Evolutionary conservation across 164 flowering plant species (phyloP).

Genomic region (Kingdonia uniflora): DNA sequence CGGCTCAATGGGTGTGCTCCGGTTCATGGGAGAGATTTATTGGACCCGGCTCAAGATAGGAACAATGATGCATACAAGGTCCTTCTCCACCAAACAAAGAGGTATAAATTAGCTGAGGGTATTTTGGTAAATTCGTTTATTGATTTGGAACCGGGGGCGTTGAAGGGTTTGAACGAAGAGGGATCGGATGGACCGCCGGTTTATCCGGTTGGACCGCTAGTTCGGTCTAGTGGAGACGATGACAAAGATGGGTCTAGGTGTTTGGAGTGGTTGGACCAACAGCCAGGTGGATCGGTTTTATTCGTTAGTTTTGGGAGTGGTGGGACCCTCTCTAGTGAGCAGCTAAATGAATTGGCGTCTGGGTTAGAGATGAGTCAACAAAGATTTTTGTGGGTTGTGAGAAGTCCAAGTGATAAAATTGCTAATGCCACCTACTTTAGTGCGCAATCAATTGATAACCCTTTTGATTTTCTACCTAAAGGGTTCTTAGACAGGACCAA

Average conservation of each 20-base stretch:
- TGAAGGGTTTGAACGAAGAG: constrained; percentile 13
- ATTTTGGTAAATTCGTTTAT: constrained; percentile 20
- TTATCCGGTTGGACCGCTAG: constrained; percentile 29
- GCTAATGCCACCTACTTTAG: constrained; percentile 15
- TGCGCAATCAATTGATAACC: constrained; percentile 11
- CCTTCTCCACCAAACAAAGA: constrained; percentile 13
- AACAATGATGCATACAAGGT: constrained; percentile 15
- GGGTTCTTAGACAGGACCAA: constrained; percentile 29
- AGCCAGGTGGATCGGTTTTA: constrained; percentile 30
- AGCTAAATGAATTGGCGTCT: constrained; percentile 39
- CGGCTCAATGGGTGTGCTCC: constrained; percentile 26
- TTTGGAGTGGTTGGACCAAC: constrained; percentile 30
- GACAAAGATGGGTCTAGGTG: background rate
- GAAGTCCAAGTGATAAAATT: constrained; percentile 19
- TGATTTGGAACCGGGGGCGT: constrained; percentile 19
- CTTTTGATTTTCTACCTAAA: constrained; percentile 17
- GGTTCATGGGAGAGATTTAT: constrained; percentile 16
- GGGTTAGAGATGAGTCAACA: constrained; percentile 40
- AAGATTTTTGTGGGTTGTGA: constrained; percentile 33
- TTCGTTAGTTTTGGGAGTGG: constrained; percentile 71
- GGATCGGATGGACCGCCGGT: constrained; percentile 12
- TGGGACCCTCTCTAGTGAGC: constrained; percentile 43
- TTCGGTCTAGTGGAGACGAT: background rate
- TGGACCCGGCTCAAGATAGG: constrained; percentile 23
- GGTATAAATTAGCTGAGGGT: constrained; percentile 15